A percentile compares a stretch with the other conserved stretches of the same genome.
phyloP scores from a whole-genome alignment of 306 rosid genomes.

The Carpinus viminea region DNA sequence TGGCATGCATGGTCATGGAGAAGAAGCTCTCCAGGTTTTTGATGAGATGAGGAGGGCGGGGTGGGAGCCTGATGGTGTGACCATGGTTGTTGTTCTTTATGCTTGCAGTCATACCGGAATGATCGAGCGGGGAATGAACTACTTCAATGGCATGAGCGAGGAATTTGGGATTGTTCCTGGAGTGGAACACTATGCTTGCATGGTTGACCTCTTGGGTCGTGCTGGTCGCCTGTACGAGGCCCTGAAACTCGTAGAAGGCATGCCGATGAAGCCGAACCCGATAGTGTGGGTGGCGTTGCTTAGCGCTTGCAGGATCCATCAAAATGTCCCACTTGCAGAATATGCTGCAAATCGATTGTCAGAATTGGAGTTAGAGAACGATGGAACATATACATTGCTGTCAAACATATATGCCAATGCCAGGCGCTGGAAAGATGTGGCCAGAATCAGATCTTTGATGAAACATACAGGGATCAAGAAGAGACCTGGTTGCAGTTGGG shows the following conservation, averaged over 20 bases:
- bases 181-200: constrained; percentile 82
- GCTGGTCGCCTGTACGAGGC: constrained; percentile 72
- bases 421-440: constrained; percentile 81
- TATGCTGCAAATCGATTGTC: constrained; percentile 57
- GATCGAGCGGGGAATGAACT: constrained; percentile 61
- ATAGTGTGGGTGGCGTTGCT: constrained; percentile 82
- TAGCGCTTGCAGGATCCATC: constrained; percentile 67
- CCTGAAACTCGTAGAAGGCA: constrained; percentile 52
- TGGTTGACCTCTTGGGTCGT: constrained; percentile 88
- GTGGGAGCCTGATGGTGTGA: constrained; percentile 63
- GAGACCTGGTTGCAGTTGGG: constrained; percentile 91
- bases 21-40: constrained; percentile 69
- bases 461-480: constrained; percentile 65
- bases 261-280: constrained; percentile 74
- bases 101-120: constrained; percentile 91
- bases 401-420: constrained; percentile 91
- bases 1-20: constrained; percentile 84
- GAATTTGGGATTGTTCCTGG: constrained; percentile 65
- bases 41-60: constrained; percentile 53
- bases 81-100: constrained; percentile 75
- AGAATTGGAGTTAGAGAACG: constrained; percentile 56
- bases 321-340: constrained; percentile 76
- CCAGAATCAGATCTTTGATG: constrained; percentile 66
- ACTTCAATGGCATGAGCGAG: constrained; percentile 60
- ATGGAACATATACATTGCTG: constrained; percentile 76